phyloP scores from a whole-genome alignment of 345 rosid genomes.

The Physaria fendleri region DNA sequence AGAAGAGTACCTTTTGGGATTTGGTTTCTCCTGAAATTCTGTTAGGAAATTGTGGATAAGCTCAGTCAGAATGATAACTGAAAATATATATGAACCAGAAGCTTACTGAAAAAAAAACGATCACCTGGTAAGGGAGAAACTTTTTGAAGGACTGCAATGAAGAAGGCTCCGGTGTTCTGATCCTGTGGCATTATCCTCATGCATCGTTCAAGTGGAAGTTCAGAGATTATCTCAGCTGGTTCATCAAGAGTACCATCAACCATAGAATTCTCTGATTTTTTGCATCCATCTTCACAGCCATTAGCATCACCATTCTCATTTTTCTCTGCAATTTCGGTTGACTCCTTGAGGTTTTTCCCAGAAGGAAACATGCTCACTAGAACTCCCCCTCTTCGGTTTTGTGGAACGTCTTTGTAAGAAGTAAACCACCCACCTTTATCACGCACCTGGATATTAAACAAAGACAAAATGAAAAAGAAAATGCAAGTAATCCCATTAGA shows the following conservation, averaged over 20 bases:
- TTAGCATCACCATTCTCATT: constrained; percentile 8
- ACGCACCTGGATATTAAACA: constrained; percentile 51
- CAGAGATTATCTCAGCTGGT: constrained; percentile 50
- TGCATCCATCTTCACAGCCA: constrained; percentile 13
- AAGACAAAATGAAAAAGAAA: background rate
- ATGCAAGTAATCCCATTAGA: background rate
- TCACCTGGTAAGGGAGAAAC: constrained; percentile 68
- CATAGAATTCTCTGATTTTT: constrained; percentile 3
- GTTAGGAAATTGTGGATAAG: constrained; percentile 9
- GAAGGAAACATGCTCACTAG: constrained; percentile 89
- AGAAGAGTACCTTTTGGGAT: constrained; percentile 8
- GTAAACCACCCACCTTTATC: constrained; percentile 71
- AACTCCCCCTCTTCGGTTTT: constrained; percentile 47
- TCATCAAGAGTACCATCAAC: constrained; percentile 31
- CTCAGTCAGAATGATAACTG: background rate
- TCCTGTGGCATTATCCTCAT: constrained; percentile 94
- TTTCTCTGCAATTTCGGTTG: background rate
- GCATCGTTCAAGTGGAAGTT: constrained; percentile 83
- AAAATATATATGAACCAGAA: background rate
- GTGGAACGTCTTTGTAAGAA: constrained; percentile 59
- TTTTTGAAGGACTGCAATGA: constrained; percentile 85
- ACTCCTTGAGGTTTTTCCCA: constrained; percentile 31
- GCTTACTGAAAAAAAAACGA: background rate
- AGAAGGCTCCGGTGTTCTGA: constrained; percentile 96
- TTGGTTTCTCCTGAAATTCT: constrained; percentile 46